These are phyloP conservation scores for Massarina eburnea DNA, from an alignment of 2,329 filamentous ascomycete species.

Conservation along the genomic window DNA sequence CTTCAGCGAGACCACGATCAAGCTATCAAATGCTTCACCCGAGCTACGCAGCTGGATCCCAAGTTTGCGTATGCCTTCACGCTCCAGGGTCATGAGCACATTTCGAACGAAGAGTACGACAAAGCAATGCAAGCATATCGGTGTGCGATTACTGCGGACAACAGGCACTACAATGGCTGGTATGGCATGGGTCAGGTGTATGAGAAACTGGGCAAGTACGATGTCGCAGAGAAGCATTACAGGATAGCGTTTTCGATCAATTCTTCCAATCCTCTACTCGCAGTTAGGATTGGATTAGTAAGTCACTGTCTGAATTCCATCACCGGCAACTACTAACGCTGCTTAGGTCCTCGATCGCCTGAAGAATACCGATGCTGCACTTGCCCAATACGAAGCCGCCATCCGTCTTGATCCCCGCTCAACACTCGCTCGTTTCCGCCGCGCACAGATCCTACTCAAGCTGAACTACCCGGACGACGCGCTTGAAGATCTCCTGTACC, in stretches of 20 bases:
- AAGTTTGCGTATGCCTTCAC: constrained; percentile 96
- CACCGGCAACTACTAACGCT: background rate
- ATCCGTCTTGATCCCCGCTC: constrained; percentile 79
- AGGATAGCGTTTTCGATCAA: constrained; percentile 86
- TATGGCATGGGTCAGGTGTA: constrained; percentile 84
- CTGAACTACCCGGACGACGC: constrained; percentile 71
- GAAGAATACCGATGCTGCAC: constrained; percentile 75
- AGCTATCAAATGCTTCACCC: constrained; percentile 89
- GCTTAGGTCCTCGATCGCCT: constrained; percentile 71
- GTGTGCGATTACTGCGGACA: constrained; percentile 80
- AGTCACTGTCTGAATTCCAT: constrained; percentile 14
- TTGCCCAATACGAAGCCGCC: constrained; percentile 80
- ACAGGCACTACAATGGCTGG: constrained; percentile 96
- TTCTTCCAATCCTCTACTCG: constrained; percentile 86
- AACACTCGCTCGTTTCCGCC: constrained; percentile 87
- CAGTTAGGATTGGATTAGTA: constrained; percentile 89
- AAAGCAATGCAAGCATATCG: constrained; percentile 89
- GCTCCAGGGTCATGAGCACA: constrained; percentile 91
- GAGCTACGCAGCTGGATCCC: constrained; percentile 86
- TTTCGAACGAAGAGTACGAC: constrained; percentile 95
- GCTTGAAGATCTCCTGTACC: constrained; percentile 77
- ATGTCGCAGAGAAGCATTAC: constrained; percentile 90
- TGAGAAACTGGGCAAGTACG: constrained; percentile 86
- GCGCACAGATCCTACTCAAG: constrained; percentile 82
- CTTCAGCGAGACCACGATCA: constrained; percentile 91